A percentile compares a stretch with the other conserved stretches of the same genome.
Conservation (phyloP, 2,329 filamentous ascomycete genomes). For the Aspergillus pseudoglaucus region DNA sequence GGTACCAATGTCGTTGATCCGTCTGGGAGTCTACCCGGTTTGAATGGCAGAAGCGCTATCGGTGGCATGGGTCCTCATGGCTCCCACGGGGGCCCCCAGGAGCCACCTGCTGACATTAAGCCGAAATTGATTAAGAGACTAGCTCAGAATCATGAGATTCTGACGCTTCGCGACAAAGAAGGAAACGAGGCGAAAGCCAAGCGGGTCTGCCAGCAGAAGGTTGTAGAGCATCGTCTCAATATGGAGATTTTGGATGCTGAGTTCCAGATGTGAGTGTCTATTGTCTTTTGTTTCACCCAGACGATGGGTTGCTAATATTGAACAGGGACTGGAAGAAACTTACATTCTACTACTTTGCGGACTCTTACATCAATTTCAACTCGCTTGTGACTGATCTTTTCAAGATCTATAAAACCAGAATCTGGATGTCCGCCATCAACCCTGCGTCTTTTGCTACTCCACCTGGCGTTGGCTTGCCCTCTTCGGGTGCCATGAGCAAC, state of each 20-base stretch:
- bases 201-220: conserved; percentile 92
- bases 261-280: conserved; percentile 79
- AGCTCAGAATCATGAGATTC: conserved; percentile 84
- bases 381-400: conserved; percentile 93
- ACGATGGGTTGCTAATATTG: conserved; percentile 7
- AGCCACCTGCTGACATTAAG: conserved; percentile 71
- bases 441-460: conserved; percentile 82
- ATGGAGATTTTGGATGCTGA: conserved; percentile 99
- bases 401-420: conserved; percentile 98
- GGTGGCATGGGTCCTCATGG: conserved; percentile 71
- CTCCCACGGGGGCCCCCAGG: conserved; percentile 67
- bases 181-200: conserved; percentile 97
- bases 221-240: conserved; percentile 84
- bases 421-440: conserved; percentile 99
- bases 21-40: conserved; percentile 55
- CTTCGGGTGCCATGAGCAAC: conserved; percentile 62
- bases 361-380: conserved; percentile 99
- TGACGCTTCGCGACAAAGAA: conserved; percentile 86
- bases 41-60: conserved; percentile 62
- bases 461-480: conserved; percentile 64
- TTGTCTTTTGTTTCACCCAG: not conserved
- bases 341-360: conserved; percentile 98
- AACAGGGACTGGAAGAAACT: conserved; percentile 95
- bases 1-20: conserved; percentile 35
- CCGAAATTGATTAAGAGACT: conserved; percentile 96